phyloP scores from a whole-genome alignment of 257 asterid genomes.

The Phtheirospermum japonicum region DNA sequence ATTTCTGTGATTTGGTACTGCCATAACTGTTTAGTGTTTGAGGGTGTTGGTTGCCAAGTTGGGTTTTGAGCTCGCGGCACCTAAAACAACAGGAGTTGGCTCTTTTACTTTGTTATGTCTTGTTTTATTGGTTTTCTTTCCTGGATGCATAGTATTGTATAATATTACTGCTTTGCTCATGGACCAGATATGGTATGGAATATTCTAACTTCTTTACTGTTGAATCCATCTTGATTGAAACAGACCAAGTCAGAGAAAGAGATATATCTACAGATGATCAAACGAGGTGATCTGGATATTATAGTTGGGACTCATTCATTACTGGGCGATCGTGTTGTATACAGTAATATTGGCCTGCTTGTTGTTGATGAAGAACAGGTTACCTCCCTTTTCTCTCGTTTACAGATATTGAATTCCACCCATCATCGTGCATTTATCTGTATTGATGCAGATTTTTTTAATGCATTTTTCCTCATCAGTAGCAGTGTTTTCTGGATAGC shows the following conservation, averaged over 20 bases:
- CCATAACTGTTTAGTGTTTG: no score
- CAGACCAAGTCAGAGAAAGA: conserved; percentile 93
- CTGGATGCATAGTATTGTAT: conserved; percentile 17
- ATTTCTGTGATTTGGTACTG: conserved; percentile 1
- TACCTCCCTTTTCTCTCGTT: conserved; percentile 33
- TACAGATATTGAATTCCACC: conserved; percentile 19
- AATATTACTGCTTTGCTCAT: conserved; percentile 23
- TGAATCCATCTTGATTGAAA: conserved; percentile 32
- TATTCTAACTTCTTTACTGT: conserved; percentile 28
- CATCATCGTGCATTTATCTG: conserved; percentile 1
- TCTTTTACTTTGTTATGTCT: background rate
- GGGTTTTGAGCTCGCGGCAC: background rate
- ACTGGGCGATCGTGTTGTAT: conserved; percentile 89
- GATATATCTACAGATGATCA: conserved; percentile 67
- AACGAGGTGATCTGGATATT: conserved; percentile 75
- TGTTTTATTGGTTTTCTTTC: conserved; percentile 8
- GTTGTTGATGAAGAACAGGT: conserved; percentile 99
- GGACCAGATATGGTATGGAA: conserved; percentile 16
- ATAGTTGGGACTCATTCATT: conserved; percentile 91
- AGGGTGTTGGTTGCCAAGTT: conserved; percentile 6
- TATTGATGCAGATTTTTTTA: background rate
- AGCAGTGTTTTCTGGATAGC: background rate
- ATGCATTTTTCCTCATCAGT: background rate
- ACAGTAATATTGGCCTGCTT: conserved; percentile 84
- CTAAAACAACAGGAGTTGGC: conserved; percentile 1